Evolutionary conservation across 2,329 filamentous ascomycete species (phyloP).

Genomic region (Paecilomyces formosus): DNA sequence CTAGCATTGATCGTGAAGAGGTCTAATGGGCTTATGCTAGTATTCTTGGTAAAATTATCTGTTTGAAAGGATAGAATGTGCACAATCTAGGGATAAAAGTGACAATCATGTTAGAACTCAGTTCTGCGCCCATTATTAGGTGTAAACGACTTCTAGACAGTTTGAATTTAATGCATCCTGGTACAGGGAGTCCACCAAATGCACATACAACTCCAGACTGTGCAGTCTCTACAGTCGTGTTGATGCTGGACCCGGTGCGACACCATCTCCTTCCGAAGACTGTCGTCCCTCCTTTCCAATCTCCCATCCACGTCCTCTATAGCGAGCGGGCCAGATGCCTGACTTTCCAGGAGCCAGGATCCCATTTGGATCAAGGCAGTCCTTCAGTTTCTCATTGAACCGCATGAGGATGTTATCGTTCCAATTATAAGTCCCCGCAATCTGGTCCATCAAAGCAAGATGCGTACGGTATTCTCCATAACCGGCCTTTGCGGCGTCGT

Average conservation of each 20-base stretch:
- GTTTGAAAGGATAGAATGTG: no score
- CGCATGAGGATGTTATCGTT: constrained; percentile 34
- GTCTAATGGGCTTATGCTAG: no score
- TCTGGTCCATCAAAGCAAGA: constrained; percentile 11
- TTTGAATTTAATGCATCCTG: no score
- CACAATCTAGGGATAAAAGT: no score
- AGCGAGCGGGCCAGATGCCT: constrained; percentile 32
- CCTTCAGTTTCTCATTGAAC: constrained; percentile 41
- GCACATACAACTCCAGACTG: neutral
- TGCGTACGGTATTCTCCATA: constrained; percentile 7
- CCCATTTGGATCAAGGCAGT: constrained; percentile 41
- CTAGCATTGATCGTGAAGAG: no score
- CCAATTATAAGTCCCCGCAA: constrained; percentile 38
- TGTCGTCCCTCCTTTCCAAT: neutral
- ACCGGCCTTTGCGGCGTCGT: constrained; percentile 4
- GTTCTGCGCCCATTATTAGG: no score
- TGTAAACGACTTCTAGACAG: no score
- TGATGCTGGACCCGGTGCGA: neutral
- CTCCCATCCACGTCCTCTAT: constrained; percentile 7
- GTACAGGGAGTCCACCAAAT: no score
- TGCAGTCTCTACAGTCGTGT: constrained; percentile 1
- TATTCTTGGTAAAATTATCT: no score
- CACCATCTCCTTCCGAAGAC: constrained; percentile 1
- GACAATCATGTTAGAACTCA: no score
- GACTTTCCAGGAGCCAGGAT: constrained; percentile 42